These are phyloP conservation scores for Peziza echinospora DNA, from an alignment of 495 filamentous ascomycete genomes.

Conservation along the genomic window DNA sequence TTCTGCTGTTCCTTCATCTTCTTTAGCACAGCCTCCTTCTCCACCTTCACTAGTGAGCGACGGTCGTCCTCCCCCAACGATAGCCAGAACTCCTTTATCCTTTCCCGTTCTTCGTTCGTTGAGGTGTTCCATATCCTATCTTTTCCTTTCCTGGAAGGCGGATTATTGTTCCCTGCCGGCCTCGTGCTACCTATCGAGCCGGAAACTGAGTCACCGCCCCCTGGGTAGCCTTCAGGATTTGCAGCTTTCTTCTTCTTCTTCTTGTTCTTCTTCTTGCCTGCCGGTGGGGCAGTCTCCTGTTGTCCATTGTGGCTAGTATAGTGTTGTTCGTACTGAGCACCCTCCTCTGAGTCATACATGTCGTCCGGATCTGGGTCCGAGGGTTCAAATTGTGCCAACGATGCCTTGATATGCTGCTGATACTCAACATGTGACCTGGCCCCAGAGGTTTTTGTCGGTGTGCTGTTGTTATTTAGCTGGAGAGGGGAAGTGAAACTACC, in stretches of 20 bases:
- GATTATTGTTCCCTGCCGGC: slow-evolving; percentile 22
- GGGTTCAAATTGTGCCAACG: slow-evolving; percentile 17
- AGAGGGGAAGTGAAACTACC: not conserved
- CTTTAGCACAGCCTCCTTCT: slow-evolving; percentile 90
- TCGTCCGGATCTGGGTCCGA: slow-evolving; percentile 22
- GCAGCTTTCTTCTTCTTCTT: slow-evolving; percentile 33
- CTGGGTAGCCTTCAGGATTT: slow-evolving; percentile 9
- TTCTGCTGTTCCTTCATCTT: slow-evolving; percentile 99
- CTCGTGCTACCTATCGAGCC: slow-evolving; percentile 16
- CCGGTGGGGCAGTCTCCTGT: slow-evolving; percentile 15
- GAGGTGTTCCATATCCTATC: slow-evolving; percentile 96
- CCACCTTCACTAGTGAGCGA: slow-evolving; percentile 83
- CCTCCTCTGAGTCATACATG: slow-evolving; percentile 27
- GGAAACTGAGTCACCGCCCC: slow-evolving; percentile 7
- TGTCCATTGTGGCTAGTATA: slow-evolving; percentile 16
- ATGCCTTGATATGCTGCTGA: slow-evolving; percentile 14
- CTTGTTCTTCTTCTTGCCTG: slow-evolving; percentile 40
- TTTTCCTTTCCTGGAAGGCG: slow-evolving; percentile 21
- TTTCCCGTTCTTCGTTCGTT: slow-evolving; percentile 75
- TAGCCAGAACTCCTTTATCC: slow-evolving; percentile 97
- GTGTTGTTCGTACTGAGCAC: slow-evolving; percentile 25
- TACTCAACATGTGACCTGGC: slow-evolving; percentile 4
- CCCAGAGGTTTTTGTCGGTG: slow-evolving; percentile 5
- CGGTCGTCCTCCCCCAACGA: slow-evolving; percentile 87
- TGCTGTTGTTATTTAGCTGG: slow-evolving; percentile 17